Evolutionary conservation across 129 eudicot genomes (phyloP).

Genomic region (Flaveria sonorensis): DNA sequence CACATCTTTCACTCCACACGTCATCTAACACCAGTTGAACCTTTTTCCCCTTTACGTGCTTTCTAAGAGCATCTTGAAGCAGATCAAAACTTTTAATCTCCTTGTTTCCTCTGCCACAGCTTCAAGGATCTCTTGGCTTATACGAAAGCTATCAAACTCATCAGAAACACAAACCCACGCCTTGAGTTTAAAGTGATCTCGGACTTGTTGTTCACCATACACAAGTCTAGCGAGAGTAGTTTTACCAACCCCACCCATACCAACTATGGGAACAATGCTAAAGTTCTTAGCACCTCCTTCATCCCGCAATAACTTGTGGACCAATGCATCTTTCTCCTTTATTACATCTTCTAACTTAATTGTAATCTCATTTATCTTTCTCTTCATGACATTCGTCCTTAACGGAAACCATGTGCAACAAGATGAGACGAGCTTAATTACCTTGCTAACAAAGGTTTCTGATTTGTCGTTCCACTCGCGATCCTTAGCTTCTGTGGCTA

Average conservation of each 20-base stretch:
- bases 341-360: background rate
- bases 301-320: constrained; percentile 36
- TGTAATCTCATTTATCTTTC: background rate
- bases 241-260: constrained; percentile 67
- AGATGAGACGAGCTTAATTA: background rate
- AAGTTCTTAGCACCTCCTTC: constrained; percentile 1
- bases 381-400: background rate
- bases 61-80: constrained; percentile 28
- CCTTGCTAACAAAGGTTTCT: background rate
- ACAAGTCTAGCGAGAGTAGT: constrained; percentile 61
- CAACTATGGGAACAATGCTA: constrained; percentile 48
- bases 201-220: constrained; percentile 32
- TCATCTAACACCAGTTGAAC: constrained; percentile 68
- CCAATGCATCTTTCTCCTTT: constrained; percentile 12
- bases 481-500: background rate
- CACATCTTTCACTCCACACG: constrained; percentile 46
- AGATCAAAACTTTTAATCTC: constrained; percentile 41
- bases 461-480: background rate
- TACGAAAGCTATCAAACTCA: constrained; percentile 32
- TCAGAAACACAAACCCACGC: constrained; percentile 74
- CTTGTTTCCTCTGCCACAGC: constrained; percentile 23
- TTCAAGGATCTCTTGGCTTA: constrained; percentile 58
- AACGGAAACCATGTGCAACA: background rate
- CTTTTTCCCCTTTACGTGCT: constrained; percentile 29
- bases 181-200: constrained; percentile 32